Evolutionary conservation across 371 early-diverging fungal genomes (phyloP).

Genomic region (Mucor circinelloides): DNA sequence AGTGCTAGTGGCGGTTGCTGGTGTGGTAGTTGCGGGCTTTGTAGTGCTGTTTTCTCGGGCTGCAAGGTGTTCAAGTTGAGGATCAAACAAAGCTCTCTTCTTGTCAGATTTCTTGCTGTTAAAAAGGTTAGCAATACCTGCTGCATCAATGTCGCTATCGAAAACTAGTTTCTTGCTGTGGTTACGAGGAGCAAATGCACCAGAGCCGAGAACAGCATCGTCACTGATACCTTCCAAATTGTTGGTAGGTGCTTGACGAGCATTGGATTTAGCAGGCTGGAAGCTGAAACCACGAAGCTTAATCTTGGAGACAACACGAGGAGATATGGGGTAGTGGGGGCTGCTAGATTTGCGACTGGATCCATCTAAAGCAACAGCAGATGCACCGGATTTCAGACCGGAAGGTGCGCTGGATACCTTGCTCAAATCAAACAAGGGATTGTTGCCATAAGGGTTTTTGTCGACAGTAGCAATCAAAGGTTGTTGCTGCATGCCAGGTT

Average conservation of each 20-base stretch:
- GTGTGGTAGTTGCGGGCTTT: neutral
- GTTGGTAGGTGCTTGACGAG: conserved; percentile 12
- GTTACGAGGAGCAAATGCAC: conserved; percentile 73
- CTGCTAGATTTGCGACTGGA: conserved; percentile 51
- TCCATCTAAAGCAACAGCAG: conserved; percentile 50
- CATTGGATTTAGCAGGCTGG: conserved; percentile 25
- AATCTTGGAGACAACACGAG: conserved; percentile 68
- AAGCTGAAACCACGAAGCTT: conserved; percentile 69
- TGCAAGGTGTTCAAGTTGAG: conserved; percentile 33
- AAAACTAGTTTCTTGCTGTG: conserved; percentile 74
- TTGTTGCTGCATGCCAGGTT: conserved; percentile 44
- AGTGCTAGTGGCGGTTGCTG: conserved; percentile 2
- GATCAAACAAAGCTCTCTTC: conserved; percentile 32
- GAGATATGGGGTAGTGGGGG: conserved; percentile 65
- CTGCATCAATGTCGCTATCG: conserved; percentile 31
- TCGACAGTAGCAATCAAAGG: conserved; percentile 77
- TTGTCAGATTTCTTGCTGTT: conserved; percentile 27
- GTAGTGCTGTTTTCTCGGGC: conserved; percentile 12
- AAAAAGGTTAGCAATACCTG: conserved; percentile 27
- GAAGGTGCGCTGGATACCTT: conserved; percentile 12
- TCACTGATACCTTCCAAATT: conserved; percentile 61
- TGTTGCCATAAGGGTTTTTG: conserved; percentile 82
- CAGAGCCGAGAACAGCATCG: conserved; percentile 67
- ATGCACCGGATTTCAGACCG: conserved; percentile 44
- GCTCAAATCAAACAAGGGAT: conserved; percentile 72